phyloP scores from a whole-genome alignment of 2,329 filamentous ascomycete species.

The Neonectria neomacrospora region DNA sequence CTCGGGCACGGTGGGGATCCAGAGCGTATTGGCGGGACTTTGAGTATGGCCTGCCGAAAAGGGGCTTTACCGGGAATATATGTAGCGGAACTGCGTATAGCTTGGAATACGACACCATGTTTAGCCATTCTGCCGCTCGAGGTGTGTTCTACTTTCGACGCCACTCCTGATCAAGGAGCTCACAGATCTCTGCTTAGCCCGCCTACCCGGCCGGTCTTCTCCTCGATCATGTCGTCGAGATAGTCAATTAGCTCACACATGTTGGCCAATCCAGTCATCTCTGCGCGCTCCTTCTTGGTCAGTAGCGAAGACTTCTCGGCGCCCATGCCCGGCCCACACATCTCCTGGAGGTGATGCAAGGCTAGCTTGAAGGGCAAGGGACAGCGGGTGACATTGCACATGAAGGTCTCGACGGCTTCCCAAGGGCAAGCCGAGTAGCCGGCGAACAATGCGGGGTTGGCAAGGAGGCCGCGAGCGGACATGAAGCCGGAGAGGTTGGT shows the following conservation, averaged over 20 bases:
- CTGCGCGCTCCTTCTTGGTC: slow-evolving; percentile 64
- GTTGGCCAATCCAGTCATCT: slow-evolving; percentile 60
- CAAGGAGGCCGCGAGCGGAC: slow-evolving; percentile 74
- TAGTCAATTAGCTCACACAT: slow-evolving; percentile 71
- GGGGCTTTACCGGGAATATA: slow-evolving; percentile 11
- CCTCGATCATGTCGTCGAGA: slow-evolving; percentile 62
- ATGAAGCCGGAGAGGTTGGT: slow-evolving; percentile 71
- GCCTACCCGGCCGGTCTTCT: slow-evolving; percentile 47
- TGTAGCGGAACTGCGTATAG: slow-evolving; percentile 27
- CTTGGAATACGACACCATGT: slow-evolving; percentile 43
- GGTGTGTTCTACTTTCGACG: slow-evolving; percentile 2
- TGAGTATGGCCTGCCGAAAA: slow-evolving; percentile 28
- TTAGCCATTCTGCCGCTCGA: slow-evolving; percentile 11
- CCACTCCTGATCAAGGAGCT: slow-evolving; percentile 21
- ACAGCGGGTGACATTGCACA: slow-evolving; percentile 65
- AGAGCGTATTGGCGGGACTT: slow-evolving; percentile 79
- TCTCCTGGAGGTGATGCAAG: slow-evolving; percentile 74
- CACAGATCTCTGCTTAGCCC: slow-evolving; percentile 50
- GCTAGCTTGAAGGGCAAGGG: slow-evolving; percentile 73
- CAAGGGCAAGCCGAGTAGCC: slow-evolving; percentile 67
- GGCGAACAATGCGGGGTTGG: slow-evolving; percentile 74
- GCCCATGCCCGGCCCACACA: slow-evolving; percentile 69
- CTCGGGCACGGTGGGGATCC: slow-evolving; percentile 81
- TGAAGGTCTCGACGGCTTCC: slow-evolving; percentile 71
- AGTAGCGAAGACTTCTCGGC: slow-evolving; percentile 64